A percentile compares a stretch with the other conserved stretches of the same genome.
These are phyloP conservation scores for Helenozyma baotianmanensis DNA, from an alignment of 805 yeast genomes.

Conservation along the genomic window DNA sequence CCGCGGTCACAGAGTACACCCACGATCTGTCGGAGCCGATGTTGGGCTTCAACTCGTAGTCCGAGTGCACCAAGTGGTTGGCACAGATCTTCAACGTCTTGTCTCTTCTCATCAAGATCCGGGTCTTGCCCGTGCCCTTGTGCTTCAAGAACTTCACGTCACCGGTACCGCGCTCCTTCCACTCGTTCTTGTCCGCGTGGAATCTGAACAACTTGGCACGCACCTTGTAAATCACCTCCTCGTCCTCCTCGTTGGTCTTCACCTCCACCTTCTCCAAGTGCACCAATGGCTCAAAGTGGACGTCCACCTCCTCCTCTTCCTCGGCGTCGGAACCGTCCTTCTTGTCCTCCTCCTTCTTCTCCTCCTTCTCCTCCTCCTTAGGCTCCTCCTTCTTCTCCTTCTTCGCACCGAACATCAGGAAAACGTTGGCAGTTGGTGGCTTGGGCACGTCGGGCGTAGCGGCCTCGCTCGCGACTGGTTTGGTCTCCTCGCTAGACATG, in stretches of 20 bases:
- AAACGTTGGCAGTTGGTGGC: slow-evolving; percentile 79
- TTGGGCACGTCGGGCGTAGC: slow-evolving; percentile 34
- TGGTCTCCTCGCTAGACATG: slow-evolving; percentile 31
- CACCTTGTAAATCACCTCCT: slow-evolving; percentile 76
- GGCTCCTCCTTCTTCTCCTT: slow-evolving; percentile 55
- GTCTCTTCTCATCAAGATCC: slow-evolving; percentile 98
- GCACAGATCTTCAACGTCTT: slow-evolving; percentile 98
- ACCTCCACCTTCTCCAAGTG: slow-evolving; percentile 94
- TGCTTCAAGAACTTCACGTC: slow-evolving; percentile 94
- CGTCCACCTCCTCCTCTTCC: slow-evolving; percentile 66
- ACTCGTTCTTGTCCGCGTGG: slow-evolving; percentile 78
- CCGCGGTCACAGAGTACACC: slow-evolving; percentile 95
- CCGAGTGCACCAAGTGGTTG: slow-evolving; percentile 84
- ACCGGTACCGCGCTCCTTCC: slow-evolving; percentile 99
- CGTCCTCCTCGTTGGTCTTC: slow-evolving; percentile 91
- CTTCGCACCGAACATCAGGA: slow-evolving; percentile 94
- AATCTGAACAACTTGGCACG: slow-evolving; percentile 94
- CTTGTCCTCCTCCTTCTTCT: slow-evolving; percentile 26
- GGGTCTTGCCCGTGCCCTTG: slow-evolving; percentile 73
- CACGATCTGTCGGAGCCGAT: slow-evolving; percentile 97
- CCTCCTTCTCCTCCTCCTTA: slow-evolving; percentile 23
- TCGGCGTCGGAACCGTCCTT: slow-evolving; percentile 51
- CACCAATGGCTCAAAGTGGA: slow-evolving; percentile 95
- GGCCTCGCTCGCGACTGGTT: slow-evolving; percentile 23
- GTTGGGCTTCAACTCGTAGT: slow-evolving; percentile 80